These are phyloP conservation scores for Trichosporon ovoides DNA, from an alignment of 1,284 basidiomycete genomes.

Conservation along the genomic window DNA sequence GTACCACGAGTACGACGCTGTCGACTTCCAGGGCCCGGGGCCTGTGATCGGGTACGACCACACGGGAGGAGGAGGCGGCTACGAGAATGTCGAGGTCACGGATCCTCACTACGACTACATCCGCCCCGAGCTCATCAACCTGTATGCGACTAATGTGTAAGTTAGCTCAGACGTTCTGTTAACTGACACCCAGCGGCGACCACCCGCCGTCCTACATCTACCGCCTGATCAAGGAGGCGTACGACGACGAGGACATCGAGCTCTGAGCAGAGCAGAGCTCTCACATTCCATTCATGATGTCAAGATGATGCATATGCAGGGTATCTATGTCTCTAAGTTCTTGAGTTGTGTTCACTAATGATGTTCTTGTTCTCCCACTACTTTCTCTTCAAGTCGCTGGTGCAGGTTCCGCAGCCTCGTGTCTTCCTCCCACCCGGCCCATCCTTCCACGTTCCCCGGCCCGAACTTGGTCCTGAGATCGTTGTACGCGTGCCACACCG, in stretches of 20 bases:
- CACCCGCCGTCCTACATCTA: slow-evolving; percentile 89
- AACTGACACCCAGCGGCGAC: slow-evolving; percentile 61
- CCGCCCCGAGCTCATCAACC: slow-evolving; percentile 80
- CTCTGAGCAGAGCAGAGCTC: slow-evolving; percentile 47
- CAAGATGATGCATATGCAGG: slow-evolving; percentile 24
- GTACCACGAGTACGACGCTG: slow-evolving; percentile 77
- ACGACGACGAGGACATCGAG: slow-evolving; percentile 83
- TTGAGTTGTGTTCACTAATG: not conserved
- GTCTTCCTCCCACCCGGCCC: slow-evolving; percentile 33
- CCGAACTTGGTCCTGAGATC: slow-evolving; percentile 43
- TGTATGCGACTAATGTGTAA: slow-evolving; percentile 95
- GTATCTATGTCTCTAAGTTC: slow-evolving; percentile 18
- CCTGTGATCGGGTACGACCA: slow-evolving; percentile 65
- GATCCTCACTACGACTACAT: slow-evolving; percentile 95
- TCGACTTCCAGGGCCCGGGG: slow-evolving; percentile 82
- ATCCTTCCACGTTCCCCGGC: slow-evolving; percentile 26
- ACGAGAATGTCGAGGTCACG: slow-evolving; percentile 80
- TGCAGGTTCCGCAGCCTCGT: slow-evolving; percentile 24
- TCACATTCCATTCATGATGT: slow-evolving; percentile 3
- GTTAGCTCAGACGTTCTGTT: slow-evolving; percentile 42
- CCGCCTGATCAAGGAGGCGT: slow-evolving; percentile 81
- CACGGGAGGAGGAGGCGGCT: slow-evolving; percentile 62
- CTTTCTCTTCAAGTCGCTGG: slow-evolving; percentile 1
- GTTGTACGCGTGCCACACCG: slow-evolving; percentile 31
- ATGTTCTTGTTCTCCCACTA: not conserved